These are phyloP conservation scores for Trapa bicornis DNA, from an alignment of 345 rosid genomes.

Conservation along the genomic window DNA sequence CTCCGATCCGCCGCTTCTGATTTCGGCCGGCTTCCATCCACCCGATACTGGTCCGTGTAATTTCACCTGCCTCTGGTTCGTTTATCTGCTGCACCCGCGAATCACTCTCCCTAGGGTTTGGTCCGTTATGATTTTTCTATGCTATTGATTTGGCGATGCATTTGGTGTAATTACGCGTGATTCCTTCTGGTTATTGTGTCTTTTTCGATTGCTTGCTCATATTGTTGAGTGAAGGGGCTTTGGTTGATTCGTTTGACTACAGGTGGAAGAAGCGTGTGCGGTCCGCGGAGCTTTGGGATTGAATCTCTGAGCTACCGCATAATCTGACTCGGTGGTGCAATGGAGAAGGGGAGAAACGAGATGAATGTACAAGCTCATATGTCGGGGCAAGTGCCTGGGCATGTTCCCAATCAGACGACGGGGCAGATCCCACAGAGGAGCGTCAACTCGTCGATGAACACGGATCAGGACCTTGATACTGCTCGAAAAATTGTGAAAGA, in stretches of 20 bases:
- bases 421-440: conserved; percentile 22
- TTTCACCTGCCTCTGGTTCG: conserved; percentile 1
- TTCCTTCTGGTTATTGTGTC: neutral
- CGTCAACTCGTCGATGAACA: conserved; percentile 18
- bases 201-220: neutral
- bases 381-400: conserved; percentile 34
- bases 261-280: neutral
- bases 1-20: neutral
- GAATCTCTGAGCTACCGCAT: too few relatives aligned
- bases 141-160: neutral
- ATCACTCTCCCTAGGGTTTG: neutral
- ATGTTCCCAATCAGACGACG: conserved; percentile 21
- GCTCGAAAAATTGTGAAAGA: conserved; percentile 34
- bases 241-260: neutral
- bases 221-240: neutral
- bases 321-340: neutral
- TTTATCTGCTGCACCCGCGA: neutral
- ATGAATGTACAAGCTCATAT: conserved; percentile 23
- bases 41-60: neutral
- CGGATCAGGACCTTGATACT: conserved; percentile 38
- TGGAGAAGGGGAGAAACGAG: neutral
- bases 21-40: neutral
- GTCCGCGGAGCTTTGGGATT: neutral
- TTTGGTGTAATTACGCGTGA: neutral
- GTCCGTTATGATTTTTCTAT: neutral